Evolutionary conservation across 805 yeast genomes (phyloP).

Genomic region (Starmera quercuum): DNA sequence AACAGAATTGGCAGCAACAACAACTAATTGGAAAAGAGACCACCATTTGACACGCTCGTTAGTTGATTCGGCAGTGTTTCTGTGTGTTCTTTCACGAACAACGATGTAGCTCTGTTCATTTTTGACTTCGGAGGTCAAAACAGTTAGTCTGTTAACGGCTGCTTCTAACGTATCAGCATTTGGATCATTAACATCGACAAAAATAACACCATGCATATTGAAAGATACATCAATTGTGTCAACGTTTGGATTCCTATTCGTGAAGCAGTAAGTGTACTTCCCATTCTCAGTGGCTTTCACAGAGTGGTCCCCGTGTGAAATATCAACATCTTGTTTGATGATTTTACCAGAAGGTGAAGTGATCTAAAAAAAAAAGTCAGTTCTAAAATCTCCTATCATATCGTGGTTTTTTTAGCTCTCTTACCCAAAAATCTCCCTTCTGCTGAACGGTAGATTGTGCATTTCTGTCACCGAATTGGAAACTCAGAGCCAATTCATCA

Average conservation of each 20-base stretch:
- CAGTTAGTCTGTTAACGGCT: constrained; percentile 68
- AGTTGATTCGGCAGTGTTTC: constrained; percentile 97
- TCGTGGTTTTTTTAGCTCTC: neutral
- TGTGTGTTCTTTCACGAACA: constrained; percentile 93
- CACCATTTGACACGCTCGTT: constrained; percentile 97
- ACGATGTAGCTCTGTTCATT: constrained; percentile 90
- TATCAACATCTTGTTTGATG: constrained; percentile 40
- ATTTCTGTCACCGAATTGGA: constrained; percentile 91
- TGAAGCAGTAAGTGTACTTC: constrained; percentile 81
- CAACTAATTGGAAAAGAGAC: constrained; percentile 85
- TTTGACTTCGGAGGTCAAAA: constrained; percentile 76
- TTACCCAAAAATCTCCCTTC: constrained; percentile 48
- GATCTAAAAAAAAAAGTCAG: constrained; percentile 4
- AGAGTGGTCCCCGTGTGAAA: constrained; percentile 76
- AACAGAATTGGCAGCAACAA: constrained; percentile 78
- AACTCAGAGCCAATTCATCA: constrained; percentile 81
- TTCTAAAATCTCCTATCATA: neutral
- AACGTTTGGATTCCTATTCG: constrained; percentile 69
- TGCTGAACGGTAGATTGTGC: constrained; percentile 61
- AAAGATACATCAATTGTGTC: constrained; percentile 87
- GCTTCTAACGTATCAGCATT: constrained; percentile 74
- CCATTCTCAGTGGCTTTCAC: constrained; percentile 63
- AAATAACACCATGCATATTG: constrained; percentile 90
- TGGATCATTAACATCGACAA: constrained; percentile 72
- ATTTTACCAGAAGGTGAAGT: constrained; percentile 34